A percentile compares a stretch with the other conserved stretches of the same genome.
Evolutionary conservation across 306 rosid genomes (phyloP).

Genomic region (Vigna mungo): DNA sequence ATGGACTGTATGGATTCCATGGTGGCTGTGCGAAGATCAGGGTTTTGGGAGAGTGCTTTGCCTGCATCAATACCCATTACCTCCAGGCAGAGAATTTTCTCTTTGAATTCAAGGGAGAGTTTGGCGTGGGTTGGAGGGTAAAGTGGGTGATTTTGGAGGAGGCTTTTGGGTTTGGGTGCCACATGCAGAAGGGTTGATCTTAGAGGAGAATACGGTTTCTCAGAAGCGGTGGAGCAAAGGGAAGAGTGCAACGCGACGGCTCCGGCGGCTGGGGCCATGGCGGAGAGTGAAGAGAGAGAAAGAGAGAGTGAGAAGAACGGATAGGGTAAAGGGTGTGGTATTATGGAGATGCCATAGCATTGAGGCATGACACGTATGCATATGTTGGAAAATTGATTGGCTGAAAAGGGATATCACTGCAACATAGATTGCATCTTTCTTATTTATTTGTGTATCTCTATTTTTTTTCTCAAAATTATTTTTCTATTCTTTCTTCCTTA

Average conservation of each 20-base stretch:
- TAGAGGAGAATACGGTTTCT: slow-evolving; percentile 54
- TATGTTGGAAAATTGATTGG: slow-evolving; percentile 47
- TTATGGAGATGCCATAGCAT: slow-evolving; percentile 15
- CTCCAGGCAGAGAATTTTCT: slow-evolving; percentile 91
- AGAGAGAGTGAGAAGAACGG: not conserved
- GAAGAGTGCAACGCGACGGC: slow-evolving; percentile 62
- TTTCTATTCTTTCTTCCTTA: too few relatives aligned
- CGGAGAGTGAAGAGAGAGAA: slow-evolving; percentile 9
- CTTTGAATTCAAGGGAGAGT: slow-evolving; percentile 79
- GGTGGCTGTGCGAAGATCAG: slow-evolving; percentile 60
- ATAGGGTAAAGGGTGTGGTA: not conserved
- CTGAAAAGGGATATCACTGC: slow-evolving; percentile 21
- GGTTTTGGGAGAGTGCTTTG: slow-evolving; percentile 82
- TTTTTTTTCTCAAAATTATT: too few relatives aligned
- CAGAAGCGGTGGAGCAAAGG: slow-evolving; percentile 55
- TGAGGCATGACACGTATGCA: slow-evolving; percentile 46
- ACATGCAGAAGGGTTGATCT: slow-evolving; percentile 49
- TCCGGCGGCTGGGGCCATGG: slow-evolving; percentile 56
- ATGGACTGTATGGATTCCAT: slow-evolving; percentile 71
- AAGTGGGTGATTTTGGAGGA: slow-evolving; percentile 79
- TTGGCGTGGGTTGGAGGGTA: slow-evolving; percentile 61
- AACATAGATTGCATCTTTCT: too few relatives aligned
- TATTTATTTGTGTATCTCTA: too few relatives aligned
- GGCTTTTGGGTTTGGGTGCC: slow-evolving; percentile 62
- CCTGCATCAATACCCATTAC: slow-evolving; percentile 89